Percentiles rank a stretch among this genome's conserved stretches.
Conservation (phyloP, 176 grass and related monocot species). For the Elaeis guineensis region DNA sequence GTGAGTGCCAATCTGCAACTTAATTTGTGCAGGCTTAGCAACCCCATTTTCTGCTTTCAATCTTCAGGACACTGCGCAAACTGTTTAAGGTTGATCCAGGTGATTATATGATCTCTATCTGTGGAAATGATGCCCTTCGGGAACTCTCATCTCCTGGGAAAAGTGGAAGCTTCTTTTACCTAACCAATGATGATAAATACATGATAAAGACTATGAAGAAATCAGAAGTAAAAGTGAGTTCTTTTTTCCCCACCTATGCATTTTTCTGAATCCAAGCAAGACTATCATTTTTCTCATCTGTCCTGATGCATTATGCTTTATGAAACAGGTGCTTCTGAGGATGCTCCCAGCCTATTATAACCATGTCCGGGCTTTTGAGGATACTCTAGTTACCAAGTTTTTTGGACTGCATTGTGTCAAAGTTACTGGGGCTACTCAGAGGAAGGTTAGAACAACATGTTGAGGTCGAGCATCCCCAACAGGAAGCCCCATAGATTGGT, state of each 20-base stretch:
- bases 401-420: constrained; percentile 80
- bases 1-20: too few species aligned
- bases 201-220: constrained; percentile 96
- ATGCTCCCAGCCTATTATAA: constrained; percentile 89
- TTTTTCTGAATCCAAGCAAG: not conserved
- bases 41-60: not conserved
- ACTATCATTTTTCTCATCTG: not conserved
- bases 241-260: not conserved
- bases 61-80: constrained; percentile 43
- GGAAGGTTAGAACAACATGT: constrained; percentile 43
- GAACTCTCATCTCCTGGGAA: constrained; percentile 65
- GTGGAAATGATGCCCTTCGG: constrained; percentile 48
- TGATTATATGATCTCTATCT: constrained; percentile 73
- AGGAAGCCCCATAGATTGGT: too few species aligned
- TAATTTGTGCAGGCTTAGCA: too few species aligned
- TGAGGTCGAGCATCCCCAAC: too few species aligned
- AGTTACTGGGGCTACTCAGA: constrained; percentile 61
- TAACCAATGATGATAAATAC: constrained; percentile 64
- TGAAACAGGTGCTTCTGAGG: constrained; percentile 60
- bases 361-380: constrained; percentile 52
- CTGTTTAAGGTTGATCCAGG: constrained; percentile 57
- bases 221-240: constrained; percentile 59
- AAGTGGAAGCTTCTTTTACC: constrained; percentile 83
- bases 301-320: not conserved
- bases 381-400: constrained; percentile 70